phyloP scores from a whole-genome alignment of 495 filamentous ascomycete species.

The Hypoxylon cercidicola region DNA sequence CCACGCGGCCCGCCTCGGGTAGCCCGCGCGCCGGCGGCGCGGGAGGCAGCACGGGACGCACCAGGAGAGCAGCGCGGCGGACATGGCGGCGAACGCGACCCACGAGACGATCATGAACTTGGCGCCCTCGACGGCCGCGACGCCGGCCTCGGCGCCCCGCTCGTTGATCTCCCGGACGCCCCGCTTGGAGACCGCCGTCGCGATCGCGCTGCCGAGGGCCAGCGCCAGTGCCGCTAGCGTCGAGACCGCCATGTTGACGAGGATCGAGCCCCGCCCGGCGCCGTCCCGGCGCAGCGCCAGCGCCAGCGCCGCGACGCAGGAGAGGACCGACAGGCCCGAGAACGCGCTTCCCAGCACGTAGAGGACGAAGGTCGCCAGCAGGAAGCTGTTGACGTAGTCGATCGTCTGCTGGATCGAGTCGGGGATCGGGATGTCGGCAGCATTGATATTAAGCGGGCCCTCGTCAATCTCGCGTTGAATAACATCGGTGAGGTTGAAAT shows the following conservation, averaged over 20 bases:
- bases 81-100: conserved; percentile 69
- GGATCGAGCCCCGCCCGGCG: conserved; percentile 48
- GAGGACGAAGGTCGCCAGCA: conserved; percentile 69
- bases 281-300: conserved; percentile 49
- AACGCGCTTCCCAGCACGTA: conserved; percentile 71
- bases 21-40: conserved; percentile 61
- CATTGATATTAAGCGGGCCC: conserved; percentile 59
- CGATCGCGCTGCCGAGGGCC: conserved; percentile 42
- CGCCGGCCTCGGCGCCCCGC: conserved; percentile 44
- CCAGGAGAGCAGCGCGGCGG: conserved; percentile 65
- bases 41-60: conserved; percentile 63
- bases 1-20: conserved; percentile 47
- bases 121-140: conserved; percentile 46
- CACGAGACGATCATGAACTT: conserved; percentile 65
- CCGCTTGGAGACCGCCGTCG: conserved; percentile 47
- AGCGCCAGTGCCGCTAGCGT: conserved; percentile 44
- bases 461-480: conserved; percentile 64
- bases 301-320: conserved; percentile 55
- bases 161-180: conserved; percentile 47
- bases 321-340: conserved; percentile 65
- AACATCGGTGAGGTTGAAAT: conserved; percentile 69
- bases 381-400: conserved; percentile 57
- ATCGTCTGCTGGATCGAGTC: conserved; percentile 69
- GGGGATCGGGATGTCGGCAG: conserved; percentile 69
- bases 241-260: conserved; percentile 54